phyloP scores from a whole-genome alignment of 2,329 filamentous ascomycete genomes.

The Scolecobasidium constrictum region DNA sequence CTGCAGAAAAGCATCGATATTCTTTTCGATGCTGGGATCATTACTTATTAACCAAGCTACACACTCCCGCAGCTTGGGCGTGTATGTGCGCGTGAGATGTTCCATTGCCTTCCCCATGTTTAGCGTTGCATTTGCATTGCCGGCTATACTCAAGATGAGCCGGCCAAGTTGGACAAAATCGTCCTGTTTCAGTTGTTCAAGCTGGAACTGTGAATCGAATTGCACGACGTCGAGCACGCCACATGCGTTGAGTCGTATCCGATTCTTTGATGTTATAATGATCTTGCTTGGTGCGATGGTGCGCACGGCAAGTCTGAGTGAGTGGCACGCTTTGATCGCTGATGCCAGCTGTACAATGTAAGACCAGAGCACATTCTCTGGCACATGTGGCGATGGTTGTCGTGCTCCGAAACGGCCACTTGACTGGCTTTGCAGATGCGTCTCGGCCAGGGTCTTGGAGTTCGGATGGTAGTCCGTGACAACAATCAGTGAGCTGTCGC shows the following conservation, averaged over 20 bases:
- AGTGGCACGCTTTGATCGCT: conserved; percentile 77
- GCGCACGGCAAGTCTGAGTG: conserved; percentile 68
- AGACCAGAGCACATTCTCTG: conserved; percentile 76
- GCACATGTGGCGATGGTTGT: conserved; percentile 36
- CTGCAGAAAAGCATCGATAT: conserved; percentile 67
- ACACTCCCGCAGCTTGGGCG: conserved; percentile 65
- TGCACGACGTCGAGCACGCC: conserved; percentile 83
- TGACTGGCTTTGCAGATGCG: conserved; percentile 48
- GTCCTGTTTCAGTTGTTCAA: conserved; percentile 69
- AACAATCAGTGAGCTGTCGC: conserved; percentile 88
- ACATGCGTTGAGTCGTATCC: conserved; percentile 79
- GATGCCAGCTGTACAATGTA: conserved; percentile 89
- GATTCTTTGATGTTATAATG: conserved; percentile 79
- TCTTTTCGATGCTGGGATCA: conserved; percentile 42
- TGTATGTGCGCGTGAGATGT: conserved; percentile 66
- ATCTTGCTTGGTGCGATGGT: conserved; percentile 84
- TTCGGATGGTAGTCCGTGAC: conserved; percentile 89
- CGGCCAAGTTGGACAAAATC: conserved; percentile 79
- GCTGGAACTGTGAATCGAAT: conserved; percentile 58
- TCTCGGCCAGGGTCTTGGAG: conserved; percentile 79
- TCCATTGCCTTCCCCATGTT: conserved; percentile 65
- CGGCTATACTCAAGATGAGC: conserved; percentile 72
- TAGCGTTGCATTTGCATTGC: conserved; percentile 47
- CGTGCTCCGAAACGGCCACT: conserved; percentile 21
- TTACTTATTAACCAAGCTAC: conserved; percentile 58